These are phyloP conservation scores for Magnolia officinalis DNA, from an alignment of 164 flowering plant genomes.

Conservation along the genomic window DNA sequence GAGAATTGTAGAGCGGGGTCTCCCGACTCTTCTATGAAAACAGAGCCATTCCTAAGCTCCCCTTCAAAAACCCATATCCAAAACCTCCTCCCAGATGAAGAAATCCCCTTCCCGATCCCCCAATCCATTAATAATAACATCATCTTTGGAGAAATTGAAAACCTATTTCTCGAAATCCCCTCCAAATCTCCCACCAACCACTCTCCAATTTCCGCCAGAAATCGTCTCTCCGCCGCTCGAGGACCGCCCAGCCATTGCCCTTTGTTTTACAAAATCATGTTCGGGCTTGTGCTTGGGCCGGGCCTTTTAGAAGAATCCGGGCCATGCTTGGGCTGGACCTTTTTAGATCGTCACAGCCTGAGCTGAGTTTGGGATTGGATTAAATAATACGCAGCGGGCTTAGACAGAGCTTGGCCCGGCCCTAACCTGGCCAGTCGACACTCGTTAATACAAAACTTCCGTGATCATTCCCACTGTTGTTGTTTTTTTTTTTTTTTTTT, in stretches of 20 bases:
- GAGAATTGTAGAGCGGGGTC: neutral
- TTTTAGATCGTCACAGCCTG: no score
- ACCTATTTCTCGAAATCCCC: neutral
- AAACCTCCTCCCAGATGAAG: slow-evolving; percentile 9
- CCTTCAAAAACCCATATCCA: neutral
- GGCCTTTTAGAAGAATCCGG: no score
- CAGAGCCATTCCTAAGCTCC: slow-evolving; percentile 15
- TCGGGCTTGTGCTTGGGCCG: no score
- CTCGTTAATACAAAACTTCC: no score
- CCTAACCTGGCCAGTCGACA: no score
- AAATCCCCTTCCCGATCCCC: slow-evolving; percentile 4
- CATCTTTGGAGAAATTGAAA: slow-evolving; percentile 14
- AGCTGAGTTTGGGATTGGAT: no score
- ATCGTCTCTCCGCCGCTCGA: slow-evolving; percentile 39
- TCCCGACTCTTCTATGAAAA: slow-evolving; percentile 9
- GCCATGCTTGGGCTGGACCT: no score
- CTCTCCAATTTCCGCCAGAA: slow-evolving; percentile 9
- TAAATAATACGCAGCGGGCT: no score
- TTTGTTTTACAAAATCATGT: no score
- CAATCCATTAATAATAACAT: neutral
- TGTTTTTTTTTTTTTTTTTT: no score
- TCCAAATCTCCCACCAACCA: neutral
- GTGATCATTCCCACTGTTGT: no score
- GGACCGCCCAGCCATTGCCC: slow-evolving; percentile 52
- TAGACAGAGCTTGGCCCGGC: no score